A percentile compares a stretch with the other conserved stretches of the same genome.
Conservation (phyloP, 75 land plant species). For the Adiantum capillusveneris region DNA sequence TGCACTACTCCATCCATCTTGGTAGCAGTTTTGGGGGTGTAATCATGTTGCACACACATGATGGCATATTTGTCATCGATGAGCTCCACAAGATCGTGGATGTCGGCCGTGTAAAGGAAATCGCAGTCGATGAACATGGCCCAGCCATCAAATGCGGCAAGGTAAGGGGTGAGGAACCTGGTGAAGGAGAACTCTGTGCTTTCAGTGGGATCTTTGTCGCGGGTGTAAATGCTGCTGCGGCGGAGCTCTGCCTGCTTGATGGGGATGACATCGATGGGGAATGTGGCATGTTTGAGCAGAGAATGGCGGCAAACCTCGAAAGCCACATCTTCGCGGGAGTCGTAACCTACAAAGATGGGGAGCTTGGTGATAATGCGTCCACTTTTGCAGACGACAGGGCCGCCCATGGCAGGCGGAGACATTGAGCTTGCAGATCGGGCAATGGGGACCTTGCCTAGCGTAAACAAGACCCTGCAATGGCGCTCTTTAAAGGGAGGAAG, state of each 20-base stretch:
- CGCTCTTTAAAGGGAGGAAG: no score
- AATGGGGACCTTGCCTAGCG: no score
- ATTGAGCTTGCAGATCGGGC: no score
- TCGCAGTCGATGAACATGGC: conserved; percentile 87
- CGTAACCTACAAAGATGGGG: conserved; percentile 64
- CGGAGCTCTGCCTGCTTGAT: conserved; percentile 52
- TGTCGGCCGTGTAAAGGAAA: conserved; percentile 53
- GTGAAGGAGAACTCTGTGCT: conserved; percentile 87
- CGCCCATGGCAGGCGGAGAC: not conserved
- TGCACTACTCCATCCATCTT: conserved; percentile 36
- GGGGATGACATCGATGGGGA: conserved; percentile 59
- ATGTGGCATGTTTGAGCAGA: conserved; percentile 47
- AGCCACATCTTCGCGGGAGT: conserved; percentile 68
- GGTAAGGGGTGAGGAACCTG: conserved; percentile 64
- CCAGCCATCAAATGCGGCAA: conserved; percentile 68
- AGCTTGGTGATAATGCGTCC: conserved; percentile 19
- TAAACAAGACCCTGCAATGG: no score
- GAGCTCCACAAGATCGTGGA: conserved; percentile 40
- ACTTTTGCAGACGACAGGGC: conserved; percentile 14
- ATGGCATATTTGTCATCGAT: conserved; percentile 59
- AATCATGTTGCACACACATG: conserved; percentile 66
- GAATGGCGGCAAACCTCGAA: conserved; percentile 73
- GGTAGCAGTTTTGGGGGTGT: conserved; percentile 18
- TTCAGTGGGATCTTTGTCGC: conserved; percentile 45
- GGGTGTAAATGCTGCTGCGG: conserved; percentile 41